A percentile compares a stretch with the other conserved stretches of the same genome.
Evolutionary conservation across 306 rosid species (phyloP).

Genomic region (Cicer cuneatum): DNA sequence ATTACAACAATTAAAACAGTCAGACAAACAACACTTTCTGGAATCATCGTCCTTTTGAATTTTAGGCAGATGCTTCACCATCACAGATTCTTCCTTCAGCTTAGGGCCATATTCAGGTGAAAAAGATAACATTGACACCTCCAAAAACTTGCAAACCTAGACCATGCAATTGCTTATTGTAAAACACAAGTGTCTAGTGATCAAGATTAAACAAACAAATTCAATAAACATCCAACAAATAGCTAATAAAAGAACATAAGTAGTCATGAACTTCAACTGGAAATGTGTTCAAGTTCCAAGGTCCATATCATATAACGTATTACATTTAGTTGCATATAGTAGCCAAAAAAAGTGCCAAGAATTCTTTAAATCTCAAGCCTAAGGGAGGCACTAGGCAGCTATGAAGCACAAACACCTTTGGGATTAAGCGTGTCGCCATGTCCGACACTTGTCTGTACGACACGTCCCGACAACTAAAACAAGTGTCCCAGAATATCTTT

Average conservation of each 20-base stretch:
- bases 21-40: constrained; percentile 77
- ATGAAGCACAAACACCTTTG: too few relatives aligned
- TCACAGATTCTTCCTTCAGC: constrained; percentile 89
- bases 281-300: constrained; percentile 35
- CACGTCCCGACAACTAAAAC: too few relatives aligned
- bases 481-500: too few relatives aligned
- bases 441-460: too few relatives aligned
- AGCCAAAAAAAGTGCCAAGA: constrained; percentile 9
- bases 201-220: constrained; percentile 24
- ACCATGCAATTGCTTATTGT: constrained; percentile 42
- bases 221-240: constrained; percentile 34
- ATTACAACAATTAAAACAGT: constrained; percentile 83
- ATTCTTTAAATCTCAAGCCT: constrained; percentile 17
- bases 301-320: constrained; percentile 28
- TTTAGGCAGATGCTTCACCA: constrained; percentile 95
- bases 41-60: constrained; percentile 64
- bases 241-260: constrained; percentile 26
- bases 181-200: constrained; percentile 33
- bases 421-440: too few relatives aligned
- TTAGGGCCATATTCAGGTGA: constrained; percentile 95
- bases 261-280: constrained; percentile 31
- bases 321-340: constrained; percentile 11
- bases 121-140: constrained; percentile 93
- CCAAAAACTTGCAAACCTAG: constrained; percentile 98
- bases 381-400: background rate